phyloP scores from a whole-genome alignment of 192 early-diverging fungal genomes.

The Coemansia sp. region DNA sequence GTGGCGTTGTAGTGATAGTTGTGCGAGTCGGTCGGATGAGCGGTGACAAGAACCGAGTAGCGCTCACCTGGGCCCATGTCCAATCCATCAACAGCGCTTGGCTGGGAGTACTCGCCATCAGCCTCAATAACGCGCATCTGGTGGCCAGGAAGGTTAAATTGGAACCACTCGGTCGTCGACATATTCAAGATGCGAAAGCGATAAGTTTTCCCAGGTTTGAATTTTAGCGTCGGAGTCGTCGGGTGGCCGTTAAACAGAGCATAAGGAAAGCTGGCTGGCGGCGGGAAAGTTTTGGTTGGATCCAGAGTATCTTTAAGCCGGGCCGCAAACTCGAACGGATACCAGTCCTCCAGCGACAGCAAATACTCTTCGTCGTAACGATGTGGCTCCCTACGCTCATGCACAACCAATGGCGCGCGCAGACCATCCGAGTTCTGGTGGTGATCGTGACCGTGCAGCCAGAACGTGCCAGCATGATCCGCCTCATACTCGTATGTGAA shows the following conservation, averaged over 20 bases:
- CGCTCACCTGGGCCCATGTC: conserved; percentile 71
- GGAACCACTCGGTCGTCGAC: conserved; percentile 67
- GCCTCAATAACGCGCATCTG: conserved; percentile 73
- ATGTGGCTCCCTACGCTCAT: conserved; percentile 54
- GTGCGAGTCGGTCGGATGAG: conserved; percentile 47
- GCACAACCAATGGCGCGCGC: conserved; percentile 67
- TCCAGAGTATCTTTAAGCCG: conserved; percentile 38
- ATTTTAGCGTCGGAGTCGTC: conserved; percentile 15
- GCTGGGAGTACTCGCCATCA: conserved; percentile 64
- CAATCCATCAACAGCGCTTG: conserved; percentile 53
- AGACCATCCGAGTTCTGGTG: conserved; percentile 79
- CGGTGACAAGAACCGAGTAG: conserved; percentile 74
- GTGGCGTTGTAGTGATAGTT: conserved; percentile 73
- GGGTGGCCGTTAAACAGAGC: conserved; percentile 54
- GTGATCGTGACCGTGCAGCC: conserved; percentile 71
- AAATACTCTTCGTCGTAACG: conserved; percentile 65
- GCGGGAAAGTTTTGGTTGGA: conserved; percentile 59
- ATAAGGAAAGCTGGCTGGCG: conserved; percentile 61
- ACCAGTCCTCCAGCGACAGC: conserved; percentile 70
- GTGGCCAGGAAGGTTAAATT: conserved; percentile 73
- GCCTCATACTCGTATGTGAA: conserved; percentile 65
- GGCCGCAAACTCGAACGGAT: conserved; percentile 34
- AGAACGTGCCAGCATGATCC: conserved; percentile 68
- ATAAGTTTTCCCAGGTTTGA: conserved; percentile 73
- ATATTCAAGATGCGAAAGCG: conserved; percentile 78